Conservation (phyloP, 176 grass and related monocot genomes). For the Bolboschoenus planiculmis region DNA sequence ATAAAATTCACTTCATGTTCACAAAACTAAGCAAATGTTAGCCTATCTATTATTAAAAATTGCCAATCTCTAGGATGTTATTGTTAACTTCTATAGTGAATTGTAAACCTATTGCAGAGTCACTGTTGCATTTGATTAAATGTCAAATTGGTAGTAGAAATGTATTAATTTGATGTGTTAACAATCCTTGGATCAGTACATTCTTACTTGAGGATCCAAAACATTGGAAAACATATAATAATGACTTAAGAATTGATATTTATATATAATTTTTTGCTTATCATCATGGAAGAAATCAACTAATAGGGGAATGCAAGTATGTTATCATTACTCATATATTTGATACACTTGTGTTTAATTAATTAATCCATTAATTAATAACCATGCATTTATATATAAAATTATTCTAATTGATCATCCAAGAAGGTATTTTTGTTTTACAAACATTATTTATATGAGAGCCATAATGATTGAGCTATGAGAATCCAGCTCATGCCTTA, state of each 20-base stretch:
- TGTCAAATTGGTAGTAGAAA: not conserved
- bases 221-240: not conserved
- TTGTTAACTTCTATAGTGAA: not conserved
- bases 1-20: not conserved
- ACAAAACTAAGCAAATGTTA: not conserved
- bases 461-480: constrained; percentile 10
- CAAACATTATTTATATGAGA: constrained; percentile 11
- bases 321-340: not conserved
- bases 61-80: not conserved
- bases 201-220: not conserved
- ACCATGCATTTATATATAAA: not conserved
- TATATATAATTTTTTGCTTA: too few relatives aligned
- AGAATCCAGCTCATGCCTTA: constrained; percentile 26
- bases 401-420: not conserved
- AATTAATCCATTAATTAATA: not conserved
- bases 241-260: not conserved
- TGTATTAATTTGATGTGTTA: not conserved
- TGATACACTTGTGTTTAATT: not conserved
- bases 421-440: not conserved
- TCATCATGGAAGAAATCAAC: constrained; percentile 13
- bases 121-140: not conserved
- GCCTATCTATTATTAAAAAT: not conserved
- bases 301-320: not conserved
- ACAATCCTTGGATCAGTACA: not conserved
- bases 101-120: not conserved